These are phyloP conservation scores for Ramaria sp. DNA, from an alignment of 768 basidiomycete species.

Conservation along the genomic window DNA sequence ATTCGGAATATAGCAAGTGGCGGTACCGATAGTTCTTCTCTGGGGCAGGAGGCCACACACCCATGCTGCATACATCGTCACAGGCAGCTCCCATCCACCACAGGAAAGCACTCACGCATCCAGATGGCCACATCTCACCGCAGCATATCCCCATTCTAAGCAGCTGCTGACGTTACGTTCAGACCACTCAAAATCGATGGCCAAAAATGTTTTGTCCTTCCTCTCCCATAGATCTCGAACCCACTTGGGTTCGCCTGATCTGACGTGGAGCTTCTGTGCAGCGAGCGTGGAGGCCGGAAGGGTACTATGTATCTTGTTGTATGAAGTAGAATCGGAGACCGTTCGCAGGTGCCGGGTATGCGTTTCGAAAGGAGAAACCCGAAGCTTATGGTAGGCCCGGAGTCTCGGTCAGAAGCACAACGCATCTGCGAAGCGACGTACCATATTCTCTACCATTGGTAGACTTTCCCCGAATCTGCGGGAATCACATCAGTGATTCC, in stretches of 20 bases:
- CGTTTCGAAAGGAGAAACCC: conserved; percentile 57
- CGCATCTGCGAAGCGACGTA: conserved; percentile 21
- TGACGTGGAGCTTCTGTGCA: conserved; percentile 54
- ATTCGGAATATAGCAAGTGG: conserved; percentile 2
- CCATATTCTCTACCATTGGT: conserved; percentile 61
- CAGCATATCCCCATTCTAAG: conserved; percentile 78
- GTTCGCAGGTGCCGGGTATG: conserved; percentile 58
- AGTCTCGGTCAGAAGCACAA: background rate
- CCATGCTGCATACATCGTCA: conserved; percentile 30
- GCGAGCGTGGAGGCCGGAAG: conserved; percentile 60
- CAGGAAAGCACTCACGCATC: conserved; percentile 40
- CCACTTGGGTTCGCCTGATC: conserved; percentile 53
- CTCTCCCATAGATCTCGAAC: conserved; percentile 59
- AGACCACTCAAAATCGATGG: conserved; percentile 65
- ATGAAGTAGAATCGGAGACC: conserved; percentile 54
- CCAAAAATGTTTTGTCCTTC: conserved; percentile 64
- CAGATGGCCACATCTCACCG: conserved; percentile 61
- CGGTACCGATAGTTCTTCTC: conserved; percentile 66
- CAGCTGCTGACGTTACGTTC: conserved; percentile 61
- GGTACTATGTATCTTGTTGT: conserved; percentile 59
- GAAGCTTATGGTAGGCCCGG: background rate
- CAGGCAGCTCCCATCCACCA: background rate
- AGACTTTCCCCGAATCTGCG: conserved; percentile 69
- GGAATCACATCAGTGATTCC: background rate
- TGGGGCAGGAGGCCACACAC: conserved; percentile 70